A percentile compares a stretch with the other conserved stretches of the same genome.
phyloP scores from a whole-genome alignment of 108 stramenopile genomes.

The Pseudonitzschia multistriata region DNA sequence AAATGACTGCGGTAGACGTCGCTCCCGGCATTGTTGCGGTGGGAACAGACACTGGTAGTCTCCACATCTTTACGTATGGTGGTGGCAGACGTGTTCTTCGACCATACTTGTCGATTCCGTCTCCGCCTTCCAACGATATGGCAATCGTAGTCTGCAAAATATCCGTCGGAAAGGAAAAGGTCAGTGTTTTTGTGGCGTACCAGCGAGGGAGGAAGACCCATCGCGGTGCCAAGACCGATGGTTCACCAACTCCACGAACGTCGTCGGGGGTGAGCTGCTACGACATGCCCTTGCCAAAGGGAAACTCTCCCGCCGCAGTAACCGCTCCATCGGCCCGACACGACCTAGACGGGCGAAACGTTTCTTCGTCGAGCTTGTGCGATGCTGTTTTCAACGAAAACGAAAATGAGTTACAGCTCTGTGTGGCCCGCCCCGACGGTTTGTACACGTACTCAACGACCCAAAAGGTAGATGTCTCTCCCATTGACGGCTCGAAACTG shows the following conservation, averaged over 20 bases:
- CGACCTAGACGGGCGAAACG: conserved; percentile 77
- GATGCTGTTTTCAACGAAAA: conserved; percentile 43
- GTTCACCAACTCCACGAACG: conserved; percentile 28
- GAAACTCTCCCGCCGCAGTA: conserved; percentile 31
- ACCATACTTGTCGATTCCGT: conserved; percentile 62
- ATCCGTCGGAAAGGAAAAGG: conserved; percentile 27
- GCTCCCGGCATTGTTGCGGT: conserved; percentile 73
- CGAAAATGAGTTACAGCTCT: conserved; percentile 15
- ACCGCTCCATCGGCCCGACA: conserved; percentile 67
- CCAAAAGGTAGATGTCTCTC: conserved; percentile 72
- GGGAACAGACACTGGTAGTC: conserved; percentile 70
- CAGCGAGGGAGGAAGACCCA: background rate
- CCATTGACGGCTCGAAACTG: conserved; percentile 79
- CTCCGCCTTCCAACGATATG: conserved; percentile 49
- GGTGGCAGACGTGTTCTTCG: conserved; percentile 27
- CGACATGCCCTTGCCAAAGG: conserved; percentile 60
- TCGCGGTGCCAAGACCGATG: conserved; percentile 4
- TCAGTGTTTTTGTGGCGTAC: conserved; percentile 49
- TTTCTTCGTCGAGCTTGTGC: conserved; percentile 48
- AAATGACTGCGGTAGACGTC: conserved; percentile 54
- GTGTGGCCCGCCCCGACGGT: conserved; percentile 67
- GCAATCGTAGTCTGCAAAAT: conserved; percentile 28
- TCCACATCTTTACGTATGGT: conserved; percentile 66
- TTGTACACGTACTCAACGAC: conserved; percentile 71
- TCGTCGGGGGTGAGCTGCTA: conserved; percentile 72